Conservation (phyloP, 305 asterid species). For the Solanum hybrid region DNA sequence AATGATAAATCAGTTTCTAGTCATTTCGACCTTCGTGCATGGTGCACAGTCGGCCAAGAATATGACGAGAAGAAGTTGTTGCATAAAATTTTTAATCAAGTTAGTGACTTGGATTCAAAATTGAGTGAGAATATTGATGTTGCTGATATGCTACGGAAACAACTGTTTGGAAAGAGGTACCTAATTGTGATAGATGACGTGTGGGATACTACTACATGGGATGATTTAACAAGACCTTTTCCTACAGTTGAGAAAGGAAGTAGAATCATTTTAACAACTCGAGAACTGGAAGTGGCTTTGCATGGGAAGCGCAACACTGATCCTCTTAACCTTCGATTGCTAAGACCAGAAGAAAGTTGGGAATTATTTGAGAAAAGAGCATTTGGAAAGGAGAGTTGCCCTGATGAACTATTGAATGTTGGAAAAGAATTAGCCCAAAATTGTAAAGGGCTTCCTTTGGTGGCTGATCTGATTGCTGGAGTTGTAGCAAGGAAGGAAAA, state of each 20-base stretch:
- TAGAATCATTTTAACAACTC: constrained; percentile 10
- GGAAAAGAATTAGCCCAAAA: background rate
- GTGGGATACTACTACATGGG: constrained; percentile 10
- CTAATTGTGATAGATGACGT: constrained; percentile 17
- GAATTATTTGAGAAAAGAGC: background rate
- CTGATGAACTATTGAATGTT: background rate
- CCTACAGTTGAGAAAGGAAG: constrained; percentile 10
- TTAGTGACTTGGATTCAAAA: background rate
- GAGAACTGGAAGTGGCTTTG: constrained; percentile 1
- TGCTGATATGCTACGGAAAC: background rate
- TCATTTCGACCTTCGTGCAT: background rate
- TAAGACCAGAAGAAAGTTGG: constrained; percentile 12
- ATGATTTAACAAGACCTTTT: background rate
- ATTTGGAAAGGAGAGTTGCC: background rate
- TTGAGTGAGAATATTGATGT: background rate
- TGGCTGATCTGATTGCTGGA: background rate
- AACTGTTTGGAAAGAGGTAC: background rate
- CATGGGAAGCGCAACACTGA: background rate
- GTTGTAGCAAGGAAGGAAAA: background rate
- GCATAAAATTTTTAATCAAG: background rate
- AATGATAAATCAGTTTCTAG: background rate
- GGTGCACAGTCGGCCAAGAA: background rate
- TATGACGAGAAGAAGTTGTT: background rate
- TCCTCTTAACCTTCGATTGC: background rate
- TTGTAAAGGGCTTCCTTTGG: background rate